These are phyloP conservation scores for Fagopyrum homotropicum DNA, from an alignment of 148 eudicot genomes.

Conservation along the genomic window DNA sequence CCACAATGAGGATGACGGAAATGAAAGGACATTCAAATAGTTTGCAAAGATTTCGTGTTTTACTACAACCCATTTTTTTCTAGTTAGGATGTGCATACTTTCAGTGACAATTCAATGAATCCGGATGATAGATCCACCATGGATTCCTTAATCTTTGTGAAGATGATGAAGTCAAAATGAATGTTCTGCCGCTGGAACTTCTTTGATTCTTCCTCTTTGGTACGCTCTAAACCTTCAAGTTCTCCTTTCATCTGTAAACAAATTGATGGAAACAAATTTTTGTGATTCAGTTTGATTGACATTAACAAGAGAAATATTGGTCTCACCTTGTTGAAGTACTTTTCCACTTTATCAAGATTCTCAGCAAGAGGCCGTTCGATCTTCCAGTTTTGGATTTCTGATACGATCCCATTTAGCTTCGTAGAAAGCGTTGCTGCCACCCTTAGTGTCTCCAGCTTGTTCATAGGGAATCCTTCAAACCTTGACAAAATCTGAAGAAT, in stretches of 20 bases:
- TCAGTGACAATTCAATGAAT: constrained; percentile 88
- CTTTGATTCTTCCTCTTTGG: constrained; percentile 88
- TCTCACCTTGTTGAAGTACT: constrained; percentile 92
- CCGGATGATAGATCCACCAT: constrained; percentile 89
- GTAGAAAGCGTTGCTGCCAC: constrained; percentile 74
- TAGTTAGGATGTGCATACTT: constrained; percentile 54
- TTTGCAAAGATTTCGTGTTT: background rate
- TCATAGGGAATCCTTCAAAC: constrained; percentile 78
- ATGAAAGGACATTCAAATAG: background rate
- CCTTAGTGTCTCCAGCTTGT: constrained; percentile 83
- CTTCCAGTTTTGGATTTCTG: constrained; percentile 69
- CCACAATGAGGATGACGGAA: background rate
- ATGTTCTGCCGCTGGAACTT: constrained; percentile 79
- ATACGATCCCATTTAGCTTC: constrained; percentile 54
- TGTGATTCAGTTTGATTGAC: background rate
- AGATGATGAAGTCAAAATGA: constrained; percentile 71
- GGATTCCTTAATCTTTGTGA: constrained; percentile 68
- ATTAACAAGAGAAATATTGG: background rate
- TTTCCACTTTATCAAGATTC: constrained; percentile 70
- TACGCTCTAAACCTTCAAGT: constrained; percentile 68
- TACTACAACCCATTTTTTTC: too few species aligned
- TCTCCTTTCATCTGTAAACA: constrained; percentile 66
- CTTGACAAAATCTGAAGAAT: constrained; percentile 60
- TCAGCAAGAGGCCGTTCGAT: constrained; percentile 55
- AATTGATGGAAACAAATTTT: background rate